Evolutionary conservation across 106 monocot genomes (phyloP), one percentile per base, ranked within the genome.

Genomic region (Xerophyta viscosa): DNA sequence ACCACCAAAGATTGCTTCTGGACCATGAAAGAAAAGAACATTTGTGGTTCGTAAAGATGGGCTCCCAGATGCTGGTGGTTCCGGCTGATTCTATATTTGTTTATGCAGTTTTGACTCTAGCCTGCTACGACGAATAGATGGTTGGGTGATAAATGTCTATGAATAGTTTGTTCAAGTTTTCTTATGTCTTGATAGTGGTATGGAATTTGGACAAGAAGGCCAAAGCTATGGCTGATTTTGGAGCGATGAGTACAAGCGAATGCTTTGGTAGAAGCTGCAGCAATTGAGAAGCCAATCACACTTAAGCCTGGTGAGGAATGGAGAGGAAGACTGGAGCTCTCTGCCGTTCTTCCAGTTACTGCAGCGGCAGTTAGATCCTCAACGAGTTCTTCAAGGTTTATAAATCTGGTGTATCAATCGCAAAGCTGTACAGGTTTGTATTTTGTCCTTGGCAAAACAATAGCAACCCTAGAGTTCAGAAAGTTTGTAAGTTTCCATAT

Each of bases 11-110:
- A 75, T 91, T 46, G 91, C 85, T 86, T 62, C 50, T 85, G 24
- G 91, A 91, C 31, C 91, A 91, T 64, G 75, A 85, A 46, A 77
- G 71, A 91, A 78, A 61, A 62, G 81, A 36, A 91, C 91, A 20
- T 78, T 84, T 57, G 78, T 86, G 18, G n/a, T 91, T 48, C 48
- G 66, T 26, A 91, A 86, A 69, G 71, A 75, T n/a, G 91, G 91
- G 20, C 78, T 91, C 24, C 91, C 81, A 44, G 91, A 91, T 64
- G 77, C 80, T 25, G 85, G 91, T 86, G 27, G n/a, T n/a, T n/a
- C n/a, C n/a, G n/a, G n/a, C 39, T 39, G 39, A 12, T 8, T 7
- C 3, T 39, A 12, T 39, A 58, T 48, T 57, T 67, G 51, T 7
- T 39, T 39, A 2, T n/a, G n/a, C n/a, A n/a, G n/a, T n/a, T n/a